phyloP scores from a whole-genome alignment of 331 rosid species.

The Telfairia occidentalis region DNA sequence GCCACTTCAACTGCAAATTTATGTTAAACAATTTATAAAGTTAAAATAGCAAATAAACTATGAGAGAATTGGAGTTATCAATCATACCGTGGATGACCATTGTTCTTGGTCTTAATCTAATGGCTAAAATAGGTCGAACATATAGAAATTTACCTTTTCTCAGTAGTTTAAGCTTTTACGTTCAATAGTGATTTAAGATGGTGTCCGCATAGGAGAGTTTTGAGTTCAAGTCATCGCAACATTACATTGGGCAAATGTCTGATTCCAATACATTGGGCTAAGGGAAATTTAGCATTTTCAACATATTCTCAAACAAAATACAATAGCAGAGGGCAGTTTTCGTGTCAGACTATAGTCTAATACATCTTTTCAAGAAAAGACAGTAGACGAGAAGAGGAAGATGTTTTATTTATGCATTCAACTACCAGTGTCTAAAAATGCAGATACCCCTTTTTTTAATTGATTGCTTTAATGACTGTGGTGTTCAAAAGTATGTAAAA shows the following conservation, averaged over 20 bases:
- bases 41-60: background rate
- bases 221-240: background rate
- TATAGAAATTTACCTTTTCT: background rate
- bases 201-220: background rate
- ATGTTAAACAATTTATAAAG: slow-evolving; percentile 6
- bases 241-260: background rate
- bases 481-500: background rate
- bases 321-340: background rate
- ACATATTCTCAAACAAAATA: background rate
- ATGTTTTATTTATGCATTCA: background rate
- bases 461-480: background rate
- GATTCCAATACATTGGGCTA: background rate
- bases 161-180: background rate
- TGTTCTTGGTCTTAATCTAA: background rate
- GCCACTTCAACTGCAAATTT: slow-evolving; percentile 62
- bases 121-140: background rate
- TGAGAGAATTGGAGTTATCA: background rate
- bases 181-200: background rate
- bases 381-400: background rate
- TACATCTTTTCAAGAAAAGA: background rate
- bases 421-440: background rate
- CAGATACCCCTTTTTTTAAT: background rate
- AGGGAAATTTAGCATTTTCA: background rate
- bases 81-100: background rate
- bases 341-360: background rate